Base-by-base conservation (phyloP, 1,284 basidiomycete species). In the Sphaerobolus stellatus region DNA sequence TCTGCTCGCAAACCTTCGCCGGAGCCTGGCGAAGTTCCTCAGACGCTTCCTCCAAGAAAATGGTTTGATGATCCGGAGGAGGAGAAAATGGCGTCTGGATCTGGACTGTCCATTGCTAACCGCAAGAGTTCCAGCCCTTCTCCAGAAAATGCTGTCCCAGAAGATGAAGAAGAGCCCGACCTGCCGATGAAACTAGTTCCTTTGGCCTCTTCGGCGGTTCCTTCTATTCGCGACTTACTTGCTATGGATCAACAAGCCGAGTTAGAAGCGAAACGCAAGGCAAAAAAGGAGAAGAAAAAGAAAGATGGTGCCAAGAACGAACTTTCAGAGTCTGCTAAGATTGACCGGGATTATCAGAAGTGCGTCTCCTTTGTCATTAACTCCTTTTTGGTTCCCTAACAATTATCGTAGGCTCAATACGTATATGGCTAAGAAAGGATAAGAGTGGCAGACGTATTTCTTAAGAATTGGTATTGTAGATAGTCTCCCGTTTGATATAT, bases 171-270 rank as follows among this genome's bases (percentile, higher is more conserved):
- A 18, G 75, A 73, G 52, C 71, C 68, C 9, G 77, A 78, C 28
- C 71, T 73, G 24, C 66, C 68, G 5, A 69, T 74, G 58, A 84
- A 86, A 16, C 80, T 95, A 8, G 77, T 76, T 28, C 85, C 86
- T 13, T 79, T 93, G 18, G 75, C 80, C 48, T 87, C 89, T 14
- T 92, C 90, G 20, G 79, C 83, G 5, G 63, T 94, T 33, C 86
- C 90, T 13, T 92, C 90, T 13, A 87, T 94, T 67, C 82, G 83
- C 45, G 88, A 91, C 29, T 79, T 94, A 54, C 73, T 96, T 40
- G 87, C 82, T 4, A 81, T 87, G 70, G 89, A 92, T 58, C 75
- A 82, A 27, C 84, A 81, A 14, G 81, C 77, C 4, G 81, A 80
- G 54, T 80, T 81, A 55, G 75, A 74, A 7, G 80, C 83, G 56